Conservation (phyloP, 1,284 basidiomycete species). For the Ceratobasidium sp. region DNA sequence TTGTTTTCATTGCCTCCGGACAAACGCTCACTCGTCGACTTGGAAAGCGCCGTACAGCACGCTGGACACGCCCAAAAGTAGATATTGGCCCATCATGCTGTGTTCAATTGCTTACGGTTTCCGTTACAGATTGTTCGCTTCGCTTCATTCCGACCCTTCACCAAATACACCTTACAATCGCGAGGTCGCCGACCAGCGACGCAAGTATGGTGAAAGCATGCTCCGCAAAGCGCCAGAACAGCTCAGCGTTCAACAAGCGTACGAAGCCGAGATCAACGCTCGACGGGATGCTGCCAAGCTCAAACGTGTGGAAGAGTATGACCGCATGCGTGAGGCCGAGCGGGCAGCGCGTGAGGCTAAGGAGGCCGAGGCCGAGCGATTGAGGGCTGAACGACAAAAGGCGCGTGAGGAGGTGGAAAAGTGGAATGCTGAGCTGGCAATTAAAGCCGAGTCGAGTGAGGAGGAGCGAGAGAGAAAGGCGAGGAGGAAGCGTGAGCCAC, state of each 20-base stretch:
- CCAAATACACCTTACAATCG: conserved; percentile 83
- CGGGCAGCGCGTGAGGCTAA: conserved; percentile 63
- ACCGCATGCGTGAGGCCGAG: conserved; percentile 66
- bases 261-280: conserved; percentile 80
- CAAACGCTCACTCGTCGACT: conserved; percentile 84
- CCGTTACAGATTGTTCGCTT: conserved; percentile 78
- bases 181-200: conserved; percentile 89
- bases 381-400: conserved; percentile 69
- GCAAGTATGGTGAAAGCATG: conserved; percentile 89
- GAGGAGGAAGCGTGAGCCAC: conserved; percentile 68
- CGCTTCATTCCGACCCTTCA: conserved; percentile 81
- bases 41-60: conserved; percentile 82
- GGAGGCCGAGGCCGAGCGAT: conserved; percentile 64
- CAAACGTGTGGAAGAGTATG: conserved; percentile 75
- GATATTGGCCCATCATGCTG: conserved; percentile 52
- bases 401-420: conserved; percentile 84
- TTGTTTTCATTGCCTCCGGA: conserved; percentile 78
- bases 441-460: conserved; percentile 72
- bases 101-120: neutral
- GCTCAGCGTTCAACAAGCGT: conserved; percentile 76
- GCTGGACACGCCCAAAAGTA: conserved; percentile 92
- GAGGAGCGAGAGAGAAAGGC: conserved; percentile 80
- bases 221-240: conserved; percentile 85
- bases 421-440: conserved; percentile 73
- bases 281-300: conserved; percentile 80